Evolutionary conservation across 257 asterid species (phyloP).

Genomic region (Eustoma russellianum): DNA sequence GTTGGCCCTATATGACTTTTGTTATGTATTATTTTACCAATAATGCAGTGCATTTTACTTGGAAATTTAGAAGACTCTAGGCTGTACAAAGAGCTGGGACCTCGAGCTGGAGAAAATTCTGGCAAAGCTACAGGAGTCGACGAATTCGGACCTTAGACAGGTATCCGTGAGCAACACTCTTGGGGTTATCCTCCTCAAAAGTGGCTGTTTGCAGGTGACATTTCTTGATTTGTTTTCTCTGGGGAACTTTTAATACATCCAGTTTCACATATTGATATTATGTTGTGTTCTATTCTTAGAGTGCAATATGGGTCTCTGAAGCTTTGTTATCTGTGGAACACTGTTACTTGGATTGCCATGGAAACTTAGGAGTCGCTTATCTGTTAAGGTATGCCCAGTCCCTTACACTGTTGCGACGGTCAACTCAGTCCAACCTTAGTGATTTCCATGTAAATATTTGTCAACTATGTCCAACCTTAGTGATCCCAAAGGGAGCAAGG

Average conservation of each 20-base stretch:
- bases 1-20: neutral
- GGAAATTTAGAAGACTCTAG: constrained; percentile 65
- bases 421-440: neutral
- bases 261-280: constrained; percentile 9
- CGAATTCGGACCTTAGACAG: constrained; percentile 75
- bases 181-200: constrained; percentile 76
- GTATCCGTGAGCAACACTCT: constrained; percentile 82
- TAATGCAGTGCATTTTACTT: constrained; percentile 70
- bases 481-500: too few relatives aligned
- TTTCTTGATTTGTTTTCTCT: constrained; percentile 1
- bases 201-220: constrained; percentile 84
- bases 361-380: constrained; percentile 86
- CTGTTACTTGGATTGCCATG: constrained; percentile 81
- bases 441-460: too few relatives aligned
- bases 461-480: too few relatives aligned
- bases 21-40: constrained; percentile 3
- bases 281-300: constrained; percentile 40
- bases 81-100: constrained; percentile 64
- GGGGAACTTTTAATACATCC: constrained; percentile 1
- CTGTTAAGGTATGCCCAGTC: constrained; percentile 55
- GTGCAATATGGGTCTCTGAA: constrained; percentile 79
- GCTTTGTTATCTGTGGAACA: constrained; percentile 71
- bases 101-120: constrained; percentile 79
- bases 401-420: neutral
- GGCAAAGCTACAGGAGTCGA: constrained; percentile 57